Evolutionary conservation across 371 early-diverging fungal species (phyloP).

Genomic region (Zychaea mexicana): DNA sequence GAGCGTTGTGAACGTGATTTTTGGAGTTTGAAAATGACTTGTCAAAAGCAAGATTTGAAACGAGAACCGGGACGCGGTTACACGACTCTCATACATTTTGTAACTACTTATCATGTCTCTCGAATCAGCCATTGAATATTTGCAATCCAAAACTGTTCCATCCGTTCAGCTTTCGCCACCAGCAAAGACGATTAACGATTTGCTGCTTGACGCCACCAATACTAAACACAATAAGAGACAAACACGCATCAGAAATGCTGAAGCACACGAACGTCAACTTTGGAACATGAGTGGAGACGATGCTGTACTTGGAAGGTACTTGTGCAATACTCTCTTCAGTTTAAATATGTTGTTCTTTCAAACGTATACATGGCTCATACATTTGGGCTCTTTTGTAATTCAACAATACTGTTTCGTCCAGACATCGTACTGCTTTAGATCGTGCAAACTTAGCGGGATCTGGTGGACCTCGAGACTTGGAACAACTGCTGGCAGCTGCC

Average conservation of each 20-base stretch:
- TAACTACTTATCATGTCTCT: neutral
- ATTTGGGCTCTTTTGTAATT: too few relatives aligned
- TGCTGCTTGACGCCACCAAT: neutral
- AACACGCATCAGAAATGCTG: neutral
- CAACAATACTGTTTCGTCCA: too few relatives aligned
- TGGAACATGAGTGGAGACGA: neutral
- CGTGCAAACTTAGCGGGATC: neutral
- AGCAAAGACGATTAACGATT: neutral
- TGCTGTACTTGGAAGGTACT: conserved; percentile 4
- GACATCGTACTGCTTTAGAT: neutral
- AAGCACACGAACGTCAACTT: neutral
- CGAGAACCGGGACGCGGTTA: too few relatives aligned
- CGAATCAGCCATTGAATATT: neutral
- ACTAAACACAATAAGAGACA: neutral
- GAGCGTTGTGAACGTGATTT: too few relatives aligned
- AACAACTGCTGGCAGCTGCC: neutral
- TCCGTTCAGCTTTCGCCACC: neutral
- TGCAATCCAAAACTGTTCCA: neutral
- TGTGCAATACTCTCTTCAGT: too few relatives aligned
- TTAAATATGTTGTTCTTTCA: too few relatives aligned
- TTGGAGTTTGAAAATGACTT: too few relatives aligned
- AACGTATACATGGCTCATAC: too few relatives aligned
- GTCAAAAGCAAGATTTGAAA: too few relatives aligned
- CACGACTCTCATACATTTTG: too few relatives aligned
- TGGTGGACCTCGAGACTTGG: neutral